Base-by-base conservation (phyloP, 495 filamentous ascomycete species). In the Schizothecium vesticola region DNA sequence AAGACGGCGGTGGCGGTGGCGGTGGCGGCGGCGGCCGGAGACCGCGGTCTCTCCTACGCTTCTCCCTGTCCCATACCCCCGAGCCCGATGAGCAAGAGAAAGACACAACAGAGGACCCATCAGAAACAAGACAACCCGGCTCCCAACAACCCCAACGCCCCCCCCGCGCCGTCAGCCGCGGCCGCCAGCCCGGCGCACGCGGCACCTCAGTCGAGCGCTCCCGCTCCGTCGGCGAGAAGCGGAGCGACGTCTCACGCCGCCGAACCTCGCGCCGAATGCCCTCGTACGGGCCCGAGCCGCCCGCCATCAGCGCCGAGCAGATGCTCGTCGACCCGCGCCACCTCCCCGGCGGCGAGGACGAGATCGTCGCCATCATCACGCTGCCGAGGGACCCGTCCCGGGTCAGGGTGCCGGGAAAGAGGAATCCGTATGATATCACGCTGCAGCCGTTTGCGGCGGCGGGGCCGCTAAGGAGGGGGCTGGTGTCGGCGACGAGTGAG, bases 131-230 rank as follows among this genome's bases (percentile, higher is more conserved):
- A 10, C 60, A 25, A 0, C 60, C 60, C 21, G 28, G 62, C 6
- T 56, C 62, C 21, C 31, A 36, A 7, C 43, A 64, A 10, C 11
- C 24, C 21, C 33, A 25, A 6, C 59, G 9, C 28, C 55, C 33
- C 24, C 22, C 56, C 23, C 68, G 57, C 57, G 31, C 61, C 28
- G 69, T 69, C 10, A 72, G 72, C 65, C 62, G 72, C 16, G 70
- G 69, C 19, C 55, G 68, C 31, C 74, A 74, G 24, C 69, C 70
- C 13, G 63, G 22, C 1, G 68, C 68, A 1, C 28, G 64, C 36
- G 68, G 59, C 12, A 69, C 72, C 6, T 70, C 70, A 0, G 62
- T 68, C 9, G 70, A 71, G 59, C 70, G 65, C 3, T 71, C 70
- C 5, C 56, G 29, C n/a, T 66, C 66, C 10, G 59, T 68, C 21